Evolutionary conservation across 1,284 basidiomycete genomes (phyloP).

Genomic region (Rhodofomes roseus): DNA sequence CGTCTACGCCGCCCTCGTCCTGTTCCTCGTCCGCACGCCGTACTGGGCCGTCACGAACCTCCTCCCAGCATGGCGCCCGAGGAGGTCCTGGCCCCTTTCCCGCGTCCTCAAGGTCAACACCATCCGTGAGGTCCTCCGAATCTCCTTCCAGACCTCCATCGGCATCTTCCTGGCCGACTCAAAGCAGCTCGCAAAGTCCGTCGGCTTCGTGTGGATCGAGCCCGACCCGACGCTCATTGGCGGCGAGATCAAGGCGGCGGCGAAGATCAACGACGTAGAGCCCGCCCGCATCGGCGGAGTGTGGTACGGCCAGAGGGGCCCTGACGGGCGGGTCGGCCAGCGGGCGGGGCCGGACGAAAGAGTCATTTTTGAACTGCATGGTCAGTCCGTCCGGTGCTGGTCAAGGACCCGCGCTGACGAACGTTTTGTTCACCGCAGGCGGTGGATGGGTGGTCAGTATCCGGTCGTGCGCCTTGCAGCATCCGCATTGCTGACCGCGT

Average conservation of each 20-base stretch:
- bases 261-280: conserved; percentile 13
- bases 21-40: conserved; percentile 16
- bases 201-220: conserved; percentile 11
- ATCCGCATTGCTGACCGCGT: no score
- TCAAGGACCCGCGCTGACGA: no score
- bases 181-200: background rate
- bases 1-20: background rate
- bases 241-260: conserved; percentile 14
- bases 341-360: conserved; percentile 16
- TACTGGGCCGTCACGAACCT: conserved; percentile 11
- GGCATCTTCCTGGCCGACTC: background rate
- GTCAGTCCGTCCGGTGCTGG: background rate
- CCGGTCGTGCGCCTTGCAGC: no score
- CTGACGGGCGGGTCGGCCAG: conserved; percentile 25
- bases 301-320: conserved; percentile 13
- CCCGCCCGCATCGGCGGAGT: conserved; percentile 10
- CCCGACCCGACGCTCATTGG: conserved; percentile 12
- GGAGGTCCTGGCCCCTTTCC: conserved; percentile 10
- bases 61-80: conserved; percentile 8
- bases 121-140: conserved; percentile 2
- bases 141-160: background rate
- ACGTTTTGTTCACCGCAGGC: no score
- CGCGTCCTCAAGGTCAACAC: conserved; percentile 13
- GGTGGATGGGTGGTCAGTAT: no score
- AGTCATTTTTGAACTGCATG: conserved; percentile 17